These are phyloP conservation scores for Emmonsia crescens DNA, from an alignment of 2,329 filamentous ascomycete species.

Conservation along the genomic window DNA sequence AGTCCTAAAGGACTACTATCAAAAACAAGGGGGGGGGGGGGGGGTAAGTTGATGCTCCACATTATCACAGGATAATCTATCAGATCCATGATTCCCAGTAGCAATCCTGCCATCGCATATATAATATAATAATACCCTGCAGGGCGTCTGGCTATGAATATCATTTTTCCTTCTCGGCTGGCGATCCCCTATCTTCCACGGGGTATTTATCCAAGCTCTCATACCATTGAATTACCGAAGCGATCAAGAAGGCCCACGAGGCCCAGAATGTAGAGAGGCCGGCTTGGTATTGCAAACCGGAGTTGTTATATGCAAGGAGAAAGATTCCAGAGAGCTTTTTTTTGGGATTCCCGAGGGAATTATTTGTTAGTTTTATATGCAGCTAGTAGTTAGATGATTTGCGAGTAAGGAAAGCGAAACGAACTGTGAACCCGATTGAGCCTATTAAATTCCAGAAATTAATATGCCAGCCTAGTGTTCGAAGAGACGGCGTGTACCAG, in stretches of 20 bases:
- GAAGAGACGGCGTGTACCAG: conserved; percentile 50
- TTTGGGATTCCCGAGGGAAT: not conserved
- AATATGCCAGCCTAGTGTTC: conserved; percentile 55
- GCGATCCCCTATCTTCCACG: conserved; percentile 23
- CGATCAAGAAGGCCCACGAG: conserved; percentile 34
- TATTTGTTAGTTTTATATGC: not conserved
- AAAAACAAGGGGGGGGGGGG: no score
- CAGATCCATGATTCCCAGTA: not conserved
- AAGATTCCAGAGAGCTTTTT: conserved; percentile 2
- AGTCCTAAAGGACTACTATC: not conserved
- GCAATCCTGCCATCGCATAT: not conserved
- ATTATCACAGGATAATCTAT: not conserved
- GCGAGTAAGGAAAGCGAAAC: conserved; percentile 5
- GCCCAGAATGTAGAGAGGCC: conserved; percentile 38
- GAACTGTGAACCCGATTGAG: conserved; percentile 49
- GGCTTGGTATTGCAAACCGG: conserved; percentile 41
- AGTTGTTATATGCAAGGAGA: conserved; percentile 20
- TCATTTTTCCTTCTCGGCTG: not conserved
- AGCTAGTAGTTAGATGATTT: conserved; percentile 5
- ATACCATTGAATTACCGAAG: conserved; percentile 40
- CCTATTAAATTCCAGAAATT: conserved; percentile 56
- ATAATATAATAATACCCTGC: not conserved
- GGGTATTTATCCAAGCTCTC: conserved; percentile 40
- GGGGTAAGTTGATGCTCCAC: not conserved
- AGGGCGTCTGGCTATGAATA: not conserved